Evolutionary conservation across 176 grass and related monocot species (phyloP), one percentile per base, ranked within the genome.

Genomic region (Hsuehochloa calcarea): DNA sequence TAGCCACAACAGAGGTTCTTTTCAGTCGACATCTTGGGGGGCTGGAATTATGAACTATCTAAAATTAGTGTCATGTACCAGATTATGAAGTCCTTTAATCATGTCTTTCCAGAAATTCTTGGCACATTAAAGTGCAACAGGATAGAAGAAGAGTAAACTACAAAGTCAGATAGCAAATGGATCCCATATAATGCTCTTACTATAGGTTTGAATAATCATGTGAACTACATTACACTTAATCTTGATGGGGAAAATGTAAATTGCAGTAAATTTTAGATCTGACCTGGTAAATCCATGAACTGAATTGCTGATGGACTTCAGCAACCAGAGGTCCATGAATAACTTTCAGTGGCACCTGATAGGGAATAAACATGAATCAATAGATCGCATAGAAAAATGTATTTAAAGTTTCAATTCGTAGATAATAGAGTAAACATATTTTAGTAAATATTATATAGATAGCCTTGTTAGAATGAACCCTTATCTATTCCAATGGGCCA

Each of bases 211-310:
- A 69, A 5, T 1, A 56, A 72, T 63, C 17, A 65, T 11, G 51
- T 51, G 46, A 74, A 38, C 5, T 14, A 38, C 1, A 3, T 31
- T 34, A 71, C 46, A 54, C 4, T 69, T 63, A 31, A 38, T 49
- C 64, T 12, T 25, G 3, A 63, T 65, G 7, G n/a, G 14, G 4
- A 4, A 27, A 25, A 46, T 71, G 22, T 17, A 61, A 69, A 75
- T 38, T 58, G 3, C n/a, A 80, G 27, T 29, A 62, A 88, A 35
- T 26, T 69, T 82, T 45, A 23, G 4, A 78, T 61, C 46, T 68
- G 16, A 97, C 95, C 95, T 97, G 95, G 84, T 89, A 94, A 85
- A 97, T 87, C 95, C 95, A 97, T 22, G 95, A 83, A 74, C 86
- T 97, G 83, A 97, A 97, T 55, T 92, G 90, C 67, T 97, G 92